Evolutionary conservation across 177 flowering plant species (phyloP), one percentile per base, ranked within the genome.

Genomic region (Telopea speciosissima): DNA sequence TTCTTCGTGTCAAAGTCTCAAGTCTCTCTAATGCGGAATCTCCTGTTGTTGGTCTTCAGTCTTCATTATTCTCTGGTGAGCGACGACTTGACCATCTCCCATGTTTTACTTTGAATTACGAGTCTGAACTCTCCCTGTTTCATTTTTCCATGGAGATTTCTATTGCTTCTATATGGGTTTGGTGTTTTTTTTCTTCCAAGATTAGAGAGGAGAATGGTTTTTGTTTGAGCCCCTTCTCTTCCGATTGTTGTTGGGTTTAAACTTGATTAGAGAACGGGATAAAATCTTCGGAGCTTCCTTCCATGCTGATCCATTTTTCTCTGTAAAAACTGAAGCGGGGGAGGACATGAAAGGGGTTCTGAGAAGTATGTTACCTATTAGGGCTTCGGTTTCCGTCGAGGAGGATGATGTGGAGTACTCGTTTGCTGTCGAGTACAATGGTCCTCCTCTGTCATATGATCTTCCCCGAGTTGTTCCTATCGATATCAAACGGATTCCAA

Each of bases 381-480:
- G 22, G 62, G 54, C 77, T 72, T 56, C 79, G 45, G 60, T 23
- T 67, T 58, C 62, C 24, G 76, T 66, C 36, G 78, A 72, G 1
- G 80, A 79, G 63, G 77, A 78, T 40, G 75, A 75, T 33, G 26
- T 67, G 60, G 89, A 87, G 33, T 85, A 81, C 72, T 88, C 91
- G 8, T 73, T 88, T 76, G 94, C 94, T 5, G 19, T 76, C 16
- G 90, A 85, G 83, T 89, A 88, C 70, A 40, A 61, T 24, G 94
- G 94, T 17, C 87, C 91, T 71, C 87, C 83, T 23, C 68, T 88
- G 9, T 24, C 69, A 52, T 72, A 71, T 40, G 82, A 79, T 61
- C 70, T 89, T 40, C 91, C 90, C 6, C 78, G 66, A 25, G 85
- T 72, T 8, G 45, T 76, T 58, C 91, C 94, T 0, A 73, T 89